Percentiles rank a stretch among this genome's conserved stretches.
phyloP scores from a whole-genome alignment of 306 rosid species.

The Acacia confusa region DNA sequence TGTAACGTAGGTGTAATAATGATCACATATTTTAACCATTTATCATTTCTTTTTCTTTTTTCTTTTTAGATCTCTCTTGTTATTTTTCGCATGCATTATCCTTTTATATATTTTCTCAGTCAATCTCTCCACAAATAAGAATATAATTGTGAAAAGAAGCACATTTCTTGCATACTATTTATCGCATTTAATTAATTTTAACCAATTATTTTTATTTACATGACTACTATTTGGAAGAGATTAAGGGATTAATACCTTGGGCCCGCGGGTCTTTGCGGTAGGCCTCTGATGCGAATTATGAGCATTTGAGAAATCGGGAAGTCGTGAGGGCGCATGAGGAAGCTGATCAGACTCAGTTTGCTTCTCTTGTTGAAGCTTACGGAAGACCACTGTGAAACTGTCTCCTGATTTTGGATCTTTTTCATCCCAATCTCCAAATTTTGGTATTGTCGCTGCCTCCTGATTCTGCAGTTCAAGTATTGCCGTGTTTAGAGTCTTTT shows the following conservation, averaged over 20 bases:
- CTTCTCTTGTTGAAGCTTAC: constrained; percentile 40
- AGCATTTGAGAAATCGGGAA: not conserved
- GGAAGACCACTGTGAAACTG: constrained; percentile 41
- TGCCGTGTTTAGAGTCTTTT: not conserved
- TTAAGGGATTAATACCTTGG: constrained; percentile 30
- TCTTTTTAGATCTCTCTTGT: no score
- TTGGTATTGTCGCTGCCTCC: constrained; percentile 40
- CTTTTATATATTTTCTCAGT: no score
- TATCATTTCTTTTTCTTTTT: no score
- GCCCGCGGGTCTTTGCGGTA: constrained; percentile 16
- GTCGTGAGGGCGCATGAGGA: not conserved
- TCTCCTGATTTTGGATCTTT: constrained; percentile 53
- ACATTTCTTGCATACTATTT: no score
- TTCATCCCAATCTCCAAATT: constrained; percentile 65
- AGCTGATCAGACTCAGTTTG: constrained; percentile 1
- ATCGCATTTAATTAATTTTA: no score
- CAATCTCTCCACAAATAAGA: no score
- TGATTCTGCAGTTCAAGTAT: constrained; percentile 23
- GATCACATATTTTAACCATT: no score
- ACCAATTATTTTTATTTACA: no score
- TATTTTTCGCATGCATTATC: no score
- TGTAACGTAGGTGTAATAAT: no score
- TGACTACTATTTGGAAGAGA: no score
- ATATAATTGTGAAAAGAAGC: no score
- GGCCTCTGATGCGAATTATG: not conserved